Evolutionary conservation across 108 stramenopile species (phyloP).

Genomic region (Aurantiochytrium sp.): DNA sequence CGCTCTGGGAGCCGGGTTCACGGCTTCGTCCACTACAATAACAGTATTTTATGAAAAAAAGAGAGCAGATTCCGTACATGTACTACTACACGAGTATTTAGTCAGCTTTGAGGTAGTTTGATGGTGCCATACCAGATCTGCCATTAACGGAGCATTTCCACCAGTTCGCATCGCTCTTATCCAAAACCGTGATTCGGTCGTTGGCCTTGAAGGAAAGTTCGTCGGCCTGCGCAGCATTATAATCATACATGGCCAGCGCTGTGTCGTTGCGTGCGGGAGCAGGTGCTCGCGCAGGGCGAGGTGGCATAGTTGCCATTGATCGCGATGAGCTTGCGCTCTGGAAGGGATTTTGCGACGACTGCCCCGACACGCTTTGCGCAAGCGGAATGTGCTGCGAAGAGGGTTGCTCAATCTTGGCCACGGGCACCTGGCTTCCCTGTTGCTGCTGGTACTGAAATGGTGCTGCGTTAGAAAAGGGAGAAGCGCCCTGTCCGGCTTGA

Average conservation of each 20-base stretch:
- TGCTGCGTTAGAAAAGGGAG: too few relatives aligned
- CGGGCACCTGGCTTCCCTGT: too few relatives aligned
- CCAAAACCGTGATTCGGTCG: background rate
- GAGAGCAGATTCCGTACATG: too few relatives aligned
- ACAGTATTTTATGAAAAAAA: too few relatives aligned
- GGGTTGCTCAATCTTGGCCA: too few relatives aligned
- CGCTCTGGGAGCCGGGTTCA: too few relatives aligned
- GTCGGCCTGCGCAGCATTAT: background rate
- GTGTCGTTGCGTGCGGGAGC: background rate
- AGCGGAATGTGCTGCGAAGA: too few relatives aligned
- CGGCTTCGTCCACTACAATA: too few relatives aligned
- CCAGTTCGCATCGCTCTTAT: background rate
- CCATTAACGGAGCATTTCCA: background rate
- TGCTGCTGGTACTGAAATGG: too few relatives aligned
- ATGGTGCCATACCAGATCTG: background rate
- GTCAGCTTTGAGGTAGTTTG: background rate
- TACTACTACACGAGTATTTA: background rate
- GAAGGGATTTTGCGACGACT: background rate
- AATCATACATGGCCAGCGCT: background rate
- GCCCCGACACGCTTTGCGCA: too few relatives aligned
- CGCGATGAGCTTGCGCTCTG: background rate
- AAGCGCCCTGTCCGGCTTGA: too few relatives aligned
- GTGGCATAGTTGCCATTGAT: background rate
- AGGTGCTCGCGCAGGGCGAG: background rate
- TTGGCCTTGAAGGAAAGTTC: slow-evolving; percentile 15